These are phyloP conservation scores for Xylariales sp. DNA, from an alignment of 2,329 filamentous ascomycete genomes.

Conservation along the genomic window DNA sequence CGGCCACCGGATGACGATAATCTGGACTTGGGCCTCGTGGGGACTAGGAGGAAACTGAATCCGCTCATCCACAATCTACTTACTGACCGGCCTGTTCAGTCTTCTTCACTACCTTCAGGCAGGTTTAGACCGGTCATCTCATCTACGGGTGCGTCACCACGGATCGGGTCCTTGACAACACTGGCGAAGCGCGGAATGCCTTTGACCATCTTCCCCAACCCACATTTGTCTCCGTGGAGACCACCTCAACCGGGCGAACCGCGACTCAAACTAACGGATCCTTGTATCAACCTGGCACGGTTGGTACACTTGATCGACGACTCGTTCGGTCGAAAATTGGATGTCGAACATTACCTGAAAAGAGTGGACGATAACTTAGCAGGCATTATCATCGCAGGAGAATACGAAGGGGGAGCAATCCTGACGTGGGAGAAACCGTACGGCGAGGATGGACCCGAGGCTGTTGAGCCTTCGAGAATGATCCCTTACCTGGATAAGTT, in stretches of 20 bases:
- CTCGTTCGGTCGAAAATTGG: slow-evolving; percentile 80
- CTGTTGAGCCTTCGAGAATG: slow-evolving; percentile 53
- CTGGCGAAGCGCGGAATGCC: slow-evolving; percentile 90
- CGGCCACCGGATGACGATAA: slow-evolving; percentile 42
- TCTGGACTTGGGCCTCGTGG: slow-evolving; percentile 47
- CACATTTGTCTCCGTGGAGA: slow-evolving; percentile 60
- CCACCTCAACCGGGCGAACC: slow-evolving; percentile 56
- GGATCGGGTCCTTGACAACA: slow-evolving; percentile 56
- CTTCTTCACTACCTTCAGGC: slow-evolving; percentile 78
- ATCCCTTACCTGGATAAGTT: slow-evolving; percentile 98
- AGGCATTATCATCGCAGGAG: slow-evolving; percentile 88
- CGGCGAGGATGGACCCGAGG: slow-evolving; percentile 50
- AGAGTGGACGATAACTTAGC: slow-evolving; percentile 80
- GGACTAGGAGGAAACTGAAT: slow-evolving; percentile 58
- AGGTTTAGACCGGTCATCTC: slow-evolving; percentile 45
- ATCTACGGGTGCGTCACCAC: slow-evolving; percentile 27
- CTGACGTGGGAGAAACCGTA: slow-evolving; percentile 86
- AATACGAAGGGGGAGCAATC: slow-evolving; percentile 94
- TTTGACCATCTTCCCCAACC: slow-evolving; percentile 75
- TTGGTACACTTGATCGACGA: slow-evolving; percentile 88
- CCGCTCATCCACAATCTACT: slow-evolving; percentile 92
- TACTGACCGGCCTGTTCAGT: slow-evolving; percentile 89
- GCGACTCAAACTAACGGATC: slow-evolving; percentile 69
- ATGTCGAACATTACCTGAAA: slow-evolving; percentile 75
- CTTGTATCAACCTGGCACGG: slow-evolving; percentile 74